Base-by-base conservation (phyloP, 2,329 filamentous ascomycete genomes). In the Claviceps quebecensis region DNA sequence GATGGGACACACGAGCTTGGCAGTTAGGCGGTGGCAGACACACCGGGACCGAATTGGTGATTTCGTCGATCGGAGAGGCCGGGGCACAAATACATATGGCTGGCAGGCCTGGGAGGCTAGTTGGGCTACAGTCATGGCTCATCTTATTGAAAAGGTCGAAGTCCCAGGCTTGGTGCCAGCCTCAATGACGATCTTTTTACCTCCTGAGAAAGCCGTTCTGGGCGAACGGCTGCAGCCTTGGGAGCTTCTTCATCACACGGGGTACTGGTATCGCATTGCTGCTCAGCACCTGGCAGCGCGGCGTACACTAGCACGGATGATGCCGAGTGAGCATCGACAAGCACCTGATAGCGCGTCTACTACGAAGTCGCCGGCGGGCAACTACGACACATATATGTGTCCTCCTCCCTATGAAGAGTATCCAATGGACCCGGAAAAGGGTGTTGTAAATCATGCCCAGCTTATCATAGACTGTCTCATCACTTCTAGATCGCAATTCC, bases 91-190 rank as follows among this genome's bases (percentile, higher is more conserved):
- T 36, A 95, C 87, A 57, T 97, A 97, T 64, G 87, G 88, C 5
- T 97, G 90, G 87, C 80, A 88, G 61, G 90, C 91, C 2, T 98
- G 91, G 90, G 86, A 95, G 68, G 82, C 87, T 41, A 78, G 86
- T 52, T 84, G 80, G 80, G 75, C 78, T 16, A 70, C 70, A 22
- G 68, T 80, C 13, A 83, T 84, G 80, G 80, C 78, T 2, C 72
- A 78, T 45, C 61, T 83, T 55, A 73, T 83, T 17, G 73, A 79
- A 54, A 76, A 72, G 55, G 69, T 73, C 26, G 70, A 73, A 19
- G 68, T 81, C 13, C 68, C 70, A 2, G 75, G 75, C 37, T 66
- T 82, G 17, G 67, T 66, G 1, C 69, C 73, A 1, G 65, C 67
- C 2, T 69, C 69, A 1, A 62, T 62, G 48, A 60, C 64, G 14